A percentile compares a stretch with the other conserved stretches of the same genome.
Evolutionary conservation across 1,139 yeast genomes (phyloP).

Genomic region (Saccharomyces hybrid): DNA sequence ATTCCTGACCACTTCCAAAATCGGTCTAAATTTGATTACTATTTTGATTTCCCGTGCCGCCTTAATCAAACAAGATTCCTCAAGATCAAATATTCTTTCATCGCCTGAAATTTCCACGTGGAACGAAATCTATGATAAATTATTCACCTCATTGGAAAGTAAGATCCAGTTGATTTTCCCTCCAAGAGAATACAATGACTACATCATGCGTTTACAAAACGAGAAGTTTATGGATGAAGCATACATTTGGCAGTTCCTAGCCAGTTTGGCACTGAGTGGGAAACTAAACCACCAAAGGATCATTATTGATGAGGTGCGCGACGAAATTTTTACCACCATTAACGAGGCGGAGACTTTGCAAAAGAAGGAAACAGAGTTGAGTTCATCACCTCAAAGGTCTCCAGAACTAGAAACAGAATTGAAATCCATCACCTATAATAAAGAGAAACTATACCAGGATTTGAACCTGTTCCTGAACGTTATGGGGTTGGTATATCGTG

Average conservation of each 20-base stretch:
- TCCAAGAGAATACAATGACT: constrained; percentile 39
- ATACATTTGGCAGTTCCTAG: constrained; percentile 95
- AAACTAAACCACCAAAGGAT: constrained; percentile 88
- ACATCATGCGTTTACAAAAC: constrained; percentile 10
- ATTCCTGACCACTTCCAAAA: constrained; percentile 70
- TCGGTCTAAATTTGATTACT: constrained; percentile 82
- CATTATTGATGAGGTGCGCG: constrained; percentile 91
- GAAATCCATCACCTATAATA: constrained; percentile 45
- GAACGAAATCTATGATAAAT: constrained; percentile 74
- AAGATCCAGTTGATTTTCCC: constrained; percentile 80
- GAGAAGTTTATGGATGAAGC: constrained; percentile 54
- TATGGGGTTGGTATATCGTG: constrained; percentile 90
- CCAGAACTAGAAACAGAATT: constrained; percentile 24
- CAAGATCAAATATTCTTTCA: constrained; percentile 43
- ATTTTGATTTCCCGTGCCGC: constrained; percentile 89
- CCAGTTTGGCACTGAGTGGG: constrained; percentile 89
- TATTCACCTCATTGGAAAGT: constrained; percentile 75
- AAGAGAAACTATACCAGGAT: constrained; percentile 65
- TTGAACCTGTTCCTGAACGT: constrained; percentile 90
- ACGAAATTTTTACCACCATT: constrained; percentile 87
- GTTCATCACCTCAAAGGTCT: not conserved
- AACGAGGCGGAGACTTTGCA: constrained; percentile 64
- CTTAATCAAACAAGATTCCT: constrained; percentile 77
- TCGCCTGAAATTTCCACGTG: constrained; percentile 52
- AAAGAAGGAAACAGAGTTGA: constrained; percentile 29